Base-by-base conservation (phyloP, 148 eudicot genomes). In the Arbutus unedo region DNA sequence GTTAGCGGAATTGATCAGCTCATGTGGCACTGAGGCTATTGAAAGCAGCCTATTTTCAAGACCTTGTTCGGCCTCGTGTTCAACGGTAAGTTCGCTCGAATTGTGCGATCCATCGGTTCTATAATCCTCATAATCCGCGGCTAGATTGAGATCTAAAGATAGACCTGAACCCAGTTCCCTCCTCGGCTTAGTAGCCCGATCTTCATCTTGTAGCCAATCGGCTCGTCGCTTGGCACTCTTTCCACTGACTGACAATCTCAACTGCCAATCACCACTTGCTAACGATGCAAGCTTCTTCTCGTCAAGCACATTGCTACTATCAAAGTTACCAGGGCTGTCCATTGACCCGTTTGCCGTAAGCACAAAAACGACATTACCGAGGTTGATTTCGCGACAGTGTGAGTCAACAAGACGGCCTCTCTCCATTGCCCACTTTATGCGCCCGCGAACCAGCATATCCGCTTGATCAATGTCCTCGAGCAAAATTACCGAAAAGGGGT, bases 381-480 rank as follows among this genome's bases (percentile, higher is more conserved):
- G 95, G 66, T 94, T 90, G 81, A 94, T 93, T 62, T 96, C 99
- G 5, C 99, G 95, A 23, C 99, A 96, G 64, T 94, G 91, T 74
- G 99, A 94, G 83, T 96, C 98, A 0, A 90, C 83, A 43, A 96
- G 87, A 57, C 96, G 87, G 3, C 99, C 98, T 81, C 93, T 88
- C 51, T 96, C 98, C 88, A 96, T 94, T 0, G 99, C 98, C 13
- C 93, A 90, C 77, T 91, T 94, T 76, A 96, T 91, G 79, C 78
- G 93, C 72, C 95, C 97, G 2, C 93, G 90, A 9, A 94, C 83
- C 6, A 93, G 43, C 89, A 83, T 82, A 77, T 96, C 91, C 0
- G 97, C 96, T 84, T 93, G 98, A 44, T 96, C 96, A 57, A 96
- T 88, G 81, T 96, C 98, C 66, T 92, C 92, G 1, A 96, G 93